Evolutionary conservation across 2,329 filamentous ascomycete species (phyloP).

Genomic region (Trematosphaeria pertusa): DNA sequence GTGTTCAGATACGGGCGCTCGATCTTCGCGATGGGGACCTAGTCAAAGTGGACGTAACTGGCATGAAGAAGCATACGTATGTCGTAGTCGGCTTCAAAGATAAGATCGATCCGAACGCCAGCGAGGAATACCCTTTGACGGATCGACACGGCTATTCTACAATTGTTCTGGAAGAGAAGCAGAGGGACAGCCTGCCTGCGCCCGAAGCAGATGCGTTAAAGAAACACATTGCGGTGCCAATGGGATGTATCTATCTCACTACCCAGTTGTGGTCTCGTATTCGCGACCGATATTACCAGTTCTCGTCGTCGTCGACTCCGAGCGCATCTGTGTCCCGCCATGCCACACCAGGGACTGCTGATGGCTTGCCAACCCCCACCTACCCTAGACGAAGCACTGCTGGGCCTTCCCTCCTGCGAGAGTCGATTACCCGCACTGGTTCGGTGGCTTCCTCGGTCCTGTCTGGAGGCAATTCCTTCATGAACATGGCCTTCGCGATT

Average conservation of each 20-base stretch:
- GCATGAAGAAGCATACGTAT: slow-evolving; percentile 55
- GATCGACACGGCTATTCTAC: slow-evolving; percentile 52
- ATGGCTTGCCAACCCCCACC: slow-evolving; percentile 56
- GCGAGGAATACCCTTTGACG: slow-evolving; percentile 44
- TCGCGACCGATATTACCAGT: slow-evolving; percentile 46
- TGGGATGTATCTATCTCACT: slow-evolving; percentile 54
- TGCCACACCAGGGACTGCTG: slow-evolving; percentile 33
- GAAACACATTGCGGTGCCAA: slow-evolving; percentile 47
- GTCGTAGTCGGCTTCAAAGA: slow-evolving; percentile 53
- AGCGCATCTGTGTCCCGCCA: slow-evolving; percentile 26
- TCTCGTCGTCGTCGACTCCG: slow-evolving; percentile 24
- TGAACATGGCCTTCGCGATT: slow-evolving; percentile 86
- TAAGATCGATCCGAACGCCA: slow-evolving; percentile 29
- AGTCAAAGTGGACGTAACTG: slow-evolving; percentile 55
- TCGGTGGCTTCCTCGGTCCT: slow-evolving; percentile 37
- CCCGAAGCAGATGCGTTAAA: slow-evolving; percentile 15
- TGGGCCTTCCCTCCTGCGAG: slow-evolving; percentile 35
- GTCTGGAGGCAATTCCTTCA: slow-evolving; percentile 64
- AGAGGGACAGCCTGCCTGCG: slow-evolving; percentile 46
- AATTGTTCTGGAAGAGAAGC: slow-evolving; percentile 50
- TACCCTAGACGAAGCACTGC: slow-evolving; percentile 52
- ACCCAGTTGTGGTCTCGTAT: slow-evolving; percentile 52
- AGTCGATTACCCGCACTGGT: slow-evolving; percentile 31
- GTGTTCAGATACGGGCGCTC: slow-evolving; percentile 48
- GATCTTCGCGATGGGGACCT: slow-evolving; percentile 54